Percentiles rank a stretch among this genome's conserved stretches.
Evolutionary conservation across 345 rosid species (phyloP).

Genomic region (Chamaenerion angustifolium): DNA sequence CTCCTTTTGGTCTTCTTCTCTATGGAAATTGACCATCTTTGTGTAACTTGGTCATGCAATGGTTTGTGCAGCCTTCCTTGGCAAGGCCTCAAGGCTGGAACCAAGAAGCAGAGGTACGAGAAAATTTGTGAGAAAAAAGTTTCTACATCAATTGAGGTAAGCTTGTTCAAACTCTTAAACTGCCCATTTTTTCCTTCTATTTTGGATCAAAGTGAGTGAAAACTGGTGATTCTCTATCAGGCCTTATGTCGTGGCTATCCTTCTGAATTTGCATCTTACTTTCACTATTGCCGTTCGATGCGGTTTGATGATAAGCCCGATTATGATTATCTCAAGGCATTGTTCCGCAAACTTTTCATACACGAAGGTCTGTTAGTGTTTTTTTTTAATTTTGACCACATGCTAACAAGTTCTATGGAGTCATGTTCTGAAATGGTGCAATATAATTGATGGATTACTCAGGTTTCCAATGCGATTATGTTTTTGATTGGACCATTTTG

Average conservation of each 20-base stretch:
- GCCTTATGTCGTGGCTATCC: constrained; percentile 90
- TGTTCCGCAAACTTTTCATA: constrained; percentile 88
- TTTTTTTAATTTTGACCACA: not conserved
- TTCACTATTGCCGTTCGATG: constrained; percentile 86
- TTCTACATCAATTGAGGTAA: constrained; percentile 70
- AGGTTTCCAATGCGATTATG: constrained; percentile 97
- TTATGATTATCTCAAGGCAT: constrained; percentile 79
- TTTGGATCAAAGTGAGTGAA: not conserved
- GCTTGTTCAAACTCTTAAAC: too few relatives aligned
- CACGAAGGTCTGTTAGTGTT: constrained; percentile 21
- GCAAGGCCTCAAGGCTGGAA: constrained; percentile 99
- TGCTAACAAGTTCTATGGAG: constrained; percentile 5
- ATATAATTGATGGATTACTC: not conserved
- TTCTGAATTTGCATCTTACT: constrained; percentile 91
- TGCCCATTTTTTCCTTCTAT: too few relatives aligned
- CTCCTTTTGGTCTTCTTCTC: constrained; percentile 1
- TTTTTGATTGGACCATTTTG: constrained; percentile 82
- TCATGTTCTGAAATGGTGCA: too few relatives aligned
- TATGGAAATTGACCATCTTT: constrained; percentile 1
- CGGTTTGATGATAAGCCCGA: constrained; percentile 96
- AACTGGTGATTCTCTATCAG: constrained; percentile 21
- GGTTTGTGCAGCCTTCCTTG: constrained; percentile 70
- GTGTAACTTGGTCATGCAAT: not conserved
- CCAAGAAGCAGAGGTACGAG: constrained; percentile 94
- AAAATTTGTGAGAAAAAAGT: constrained; percentile 97